phyloP scores from a whole-genome alignment of 352 stramenopile genomes.

The Elongisporangium anandrum region DNA sequence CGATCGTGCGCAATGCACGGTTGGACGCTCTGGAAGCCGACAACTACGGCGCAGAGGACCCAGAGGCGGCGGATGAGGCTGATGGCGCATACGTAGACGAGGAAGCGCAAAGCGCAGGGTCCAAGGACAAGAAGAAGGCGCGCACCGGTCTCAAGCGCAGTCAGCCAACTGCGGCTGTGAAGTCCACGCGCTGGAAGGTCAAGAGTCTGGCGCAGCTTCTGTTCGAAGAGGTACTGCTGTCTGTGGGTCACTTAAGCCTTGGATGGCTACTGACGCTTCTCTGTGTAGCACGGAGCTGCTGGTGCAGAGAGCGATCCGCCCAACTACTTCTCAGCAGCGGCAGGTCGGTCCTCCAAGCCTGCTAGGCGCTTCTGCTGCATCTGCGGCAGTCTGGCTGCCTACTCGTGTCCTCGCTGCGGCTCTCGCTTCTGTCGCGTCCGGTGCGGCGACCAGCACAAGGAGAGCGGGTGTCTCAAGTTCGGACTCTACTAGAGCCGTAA shows the following conservation, averaged over 20 bases:
- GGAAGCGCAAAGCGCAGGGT: conserved; percentile 16
- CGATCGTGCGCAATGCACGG: conserved; percentile 78
- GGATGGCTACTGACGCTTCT: neutral
- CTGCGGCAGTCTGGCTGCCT: conserved; percentile 78
- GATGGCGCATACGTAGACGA: conserved; percentile 73
- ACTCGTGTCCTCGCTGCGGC: conserved; percentile 75
- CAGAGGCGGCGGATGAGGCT: conserved; percentile 40
- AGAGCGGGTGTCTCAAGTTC: conserved; percentile 90
- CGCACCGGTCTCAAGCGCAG: conserved; percentile 11
- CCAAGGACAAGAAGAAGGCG: conserved; percentile 34
- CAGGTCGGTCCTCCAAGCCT: conserved; percentile 47
- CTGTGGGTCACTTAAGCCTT: neutral
- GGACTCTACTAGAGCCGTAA: conserved; percentile 49
- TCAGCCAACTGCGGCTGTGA: conserved; percentile 5
- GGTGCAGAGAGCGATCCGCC: conserved; percentile 20
- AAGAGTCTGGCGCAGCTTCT: conserved; percentile 87
- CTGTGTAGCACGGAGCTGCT: neutral
- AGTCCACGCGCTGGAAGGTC: conserved; percentile 66
- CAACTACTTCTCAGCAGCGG: conserved; percentile 75
- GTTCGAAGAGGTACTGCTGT: conserved; percentile 70
- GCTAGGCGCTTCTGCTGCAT: conserved; percentile 81
- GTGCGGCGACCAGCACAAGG: conserved; percentile 86
- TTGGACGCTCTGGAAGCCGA: conserved; percentile 87
- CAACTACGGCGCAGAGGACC: conserved; percentile 76
- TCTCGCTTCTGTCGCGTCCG: conserved; percentile 77